Base-by-base conservation (phyloP, 495 filamentous ascomycete species). In the Xylaria acuta region DNA sequence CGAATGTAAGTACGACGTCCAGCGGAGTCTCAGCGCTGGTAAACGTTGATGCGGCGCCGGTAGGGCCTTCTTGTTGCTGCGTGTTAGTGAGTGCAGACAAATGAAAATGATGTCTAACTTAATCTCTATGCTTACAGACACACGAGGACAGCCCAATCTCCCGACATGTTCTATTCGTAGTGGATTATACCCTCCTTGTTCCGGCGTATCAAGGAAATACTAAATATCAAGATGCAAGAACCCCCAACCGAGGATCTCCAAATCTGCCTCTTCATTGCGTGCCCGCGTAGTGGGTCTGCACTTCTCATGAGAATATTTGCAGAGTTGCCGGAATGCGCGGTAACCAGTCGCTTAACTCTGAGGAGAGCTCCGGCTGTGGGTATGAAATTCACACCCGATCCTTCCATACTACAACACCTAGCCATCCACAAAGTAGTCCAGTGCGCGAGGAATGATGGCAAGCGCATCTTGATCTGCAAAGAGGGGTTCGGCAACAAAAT, bases 291-390 rank as follows among this genome's bases (percentile, higher is more conserved):
- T 38, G 65, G 45, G n/a, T 68, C 65, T 38, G 12, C 47, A 0
- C 47, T 68, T 53, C 27, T 68, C 11, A 68, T 68, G 65, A 70
- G 67, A 5, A 60, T 60, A n/a, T 62, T 70, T 38, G 54, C 67
- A 6, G 36, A 70, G 53, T 70, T 40, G 18, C 67, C 67, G 7
- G 41, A 38, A n/a, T 60, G 54, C 20, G 53, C 53, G 6, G 25
- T 70, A 9, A 45, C 53, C 22, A 62, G 67, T 36, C n/a, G 53
- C 25, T n/a, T n/a, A 22, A 43, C 32, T 3, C 22, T 49, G 7
- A 34, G 6, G 20, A n/a, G 11, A 3, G 43, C n/a, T 5, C 38
- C 67, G 11, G 54, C 38, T 22, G 25, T 14, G 54, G 41, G 12
- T 9, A 32, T 5, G n/a, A 6, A 34, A 12, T 62, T 30, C 32